Base-by-base conservation (phyloP, 192 early-diverging fungal genomes). In the Coemansia biformis region DNA sequence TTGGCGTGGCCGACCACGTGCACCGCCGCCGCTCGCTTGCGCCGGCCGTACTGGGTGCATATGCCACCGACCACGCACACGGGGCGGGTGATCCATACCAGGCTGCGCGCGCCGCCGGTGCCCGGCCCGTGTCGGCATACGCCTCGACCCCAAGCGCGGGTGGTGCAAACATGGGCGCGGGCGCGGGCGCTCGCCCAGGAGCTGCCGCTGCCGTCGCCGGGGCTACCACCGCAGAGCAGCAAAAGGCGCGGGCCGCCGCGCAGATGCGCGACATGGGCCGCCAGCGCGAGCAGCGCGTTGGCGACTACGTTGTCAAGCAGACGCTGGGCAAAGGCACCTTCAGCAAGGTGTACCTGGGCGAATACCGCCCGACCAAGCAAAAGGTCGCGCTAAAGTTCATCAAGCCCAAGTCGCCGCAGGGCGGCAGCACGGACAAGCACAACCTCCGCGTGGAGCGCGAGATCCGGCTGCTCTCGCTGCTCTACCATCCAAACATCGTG, bases 401-500 rank as follows among this genome's bases (percentile, higher is more conserved):
- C 54, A 79, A 79, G 41, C 41, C 68, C 15, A 63, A 59, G 39
- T 57, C 61, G 51, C 52, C 75, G 29, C 59, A 80, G 53, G 72
- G 65, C 37, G 73, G 51, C 47, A 85, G 54, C 54, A 73, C 55
- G 16, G 78, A 77, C 40, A 83, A 84, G 66, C 85, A 86, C 63
- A 78, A 86, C 39, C 77, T 82, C n/a, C 79, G 91, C 14, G 76
- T 92, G 32, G 82, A 90, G 31, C 80, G 93, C 14, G 87, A 90
- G 55, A 81, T 85, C 40, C 66, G 65, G 32, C 79, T 92, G 35
- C 79, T 96, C 53, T 88, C 92, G 51, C 78, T 90, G 24, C 79
- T 96, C 4, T 76, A 91, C 40, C 93, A 96, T 48, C 88, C 86
- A 24, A 86, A 91, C 55, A 90, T 96, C 60, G 87, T 96, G 51